Base-by-base conservation (phyloP, 2,329 filamentous ascomycete genomes). In the Pezicula carpinea region DNA sequence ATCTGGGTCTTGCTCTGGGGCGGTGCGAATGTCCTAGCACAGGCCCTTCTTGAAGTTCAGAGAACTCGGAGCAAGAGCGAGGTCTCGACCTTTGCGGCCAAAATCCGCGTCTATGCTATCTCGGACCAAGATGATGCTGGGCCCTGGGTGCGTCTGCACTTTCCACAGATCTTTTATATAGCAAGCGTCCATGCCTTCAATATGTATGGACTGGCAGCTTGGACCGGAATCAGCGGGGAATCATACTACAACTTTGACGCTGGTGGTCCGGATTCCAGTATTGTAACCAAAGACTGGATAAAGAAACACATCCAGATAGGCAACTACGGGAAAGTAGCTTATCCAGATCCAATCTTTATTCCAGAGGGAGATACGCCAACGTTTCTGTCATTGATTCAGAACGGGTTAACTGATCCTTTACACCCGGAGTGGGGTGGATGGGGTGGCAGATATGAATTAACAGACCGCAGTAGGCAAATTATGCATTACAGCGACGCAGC, bases 101-200 rank as follows among this genome's bases (percentile, higher is more conserved):
- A 71, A 51, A 58, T 79, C 3, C 65, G 75, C 11, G 67, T 79
- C 7, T 79, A 79, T 57, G 64, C 77, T 31, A 80, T 82, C 46
- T 79, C 75, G 6, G 79, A 82, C 52, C 78, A 82, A 53, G 78
- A 82, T 50, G 72, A 82, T 50, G 72, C 74, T 0, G 77, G 76
- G 0, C 61, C 69, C 0, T 82, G 77, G 77, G 74, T 82, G 31
- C 71, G 78, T 14, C 62, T 66, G 39, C 69, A 67, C 3, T 81
- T 72, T 49, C 76, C 79, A 0, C 70, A 76, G 21, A 57, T 82
- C 6, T 74, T 77, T 53, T 81, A 79, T 59, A 78, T 82, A 45
- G 66, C 64, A 13, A 77, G 73, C 0, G 59, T 80, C 1, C 79
- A 82, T 55, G 76, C 69, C 6, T 82, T 72, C 70, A 76, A 75